Percentiles rank a stretch among this genome's conserved stretches.
Evolutionary conservation across 2,329 filamentous ascomycete genomes (phyloP).

Genomic region (Neonectria punicea): DNA sequence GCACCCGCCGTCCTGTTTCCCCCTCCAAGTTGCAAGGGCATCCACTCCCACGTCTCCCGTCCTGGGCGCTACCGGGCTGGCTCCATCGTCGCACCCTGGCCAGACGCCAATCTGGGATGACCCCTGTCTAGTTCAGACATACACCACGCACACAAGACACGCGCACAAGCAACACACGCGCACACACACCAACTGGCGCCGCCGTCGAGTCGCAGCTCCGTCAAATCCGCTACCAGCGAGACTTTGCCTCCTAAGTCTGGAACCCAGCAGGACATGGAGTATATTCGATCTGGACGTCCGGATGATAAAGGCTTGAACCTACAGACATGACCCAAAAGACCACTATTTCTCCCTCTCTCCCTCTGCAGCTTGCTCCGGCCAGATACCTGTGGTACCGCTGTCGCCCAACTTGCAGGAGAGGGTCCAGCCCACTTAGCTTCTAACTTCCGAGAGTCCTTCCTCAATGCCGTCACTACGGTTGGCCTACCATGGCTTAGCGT

Average conservation of each 20-base stretch:
- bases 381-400: neutral
- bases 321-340: neutral
- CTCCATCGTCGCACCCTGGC: slow-evolving; percentile 32
- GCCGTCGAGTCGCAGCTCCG: slow-evolving; percentile 4
- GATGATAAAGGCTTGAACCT: neutral
- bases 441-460: slow-evolving; percentile 15
- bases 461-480: slow-evolving; percentile 25
- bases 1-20: slow-evolving; percentile 24
- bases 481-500: slow-evolving; percentile 22
- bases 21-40: slow-evolving; percentile 15
- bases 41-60: slow-evolving; percentile 23
- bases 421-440: slow-evolving; percentile 20
- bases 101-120: slow-evolving; percentile 39
- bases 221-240: slow-evolving; percentile 1
- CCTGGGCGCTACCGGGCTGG: slow-evolving; percentile 15
- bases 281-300: neutral
- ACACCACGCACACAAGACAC: slow-evolving; percentile 27
- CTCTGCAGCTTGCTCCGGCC: neutral
- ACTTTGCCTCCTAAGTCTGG: neutral
- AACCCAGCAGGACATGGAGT: neutral
- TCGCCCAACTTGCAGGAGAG: slow-evolving; percentile 11
- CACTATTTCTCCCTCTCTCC: neutral
- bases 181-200: slow-evolving; percentile 4
- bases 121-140: slow-evolving; percentile 41
- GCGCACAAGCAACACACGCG: slow-evolving; percentile 1